These are phyloP conservation scores for Tylopilus balloui DNA, from an alignment of 768 basidiomycete species.

Conservation along the genomic window DNA sequence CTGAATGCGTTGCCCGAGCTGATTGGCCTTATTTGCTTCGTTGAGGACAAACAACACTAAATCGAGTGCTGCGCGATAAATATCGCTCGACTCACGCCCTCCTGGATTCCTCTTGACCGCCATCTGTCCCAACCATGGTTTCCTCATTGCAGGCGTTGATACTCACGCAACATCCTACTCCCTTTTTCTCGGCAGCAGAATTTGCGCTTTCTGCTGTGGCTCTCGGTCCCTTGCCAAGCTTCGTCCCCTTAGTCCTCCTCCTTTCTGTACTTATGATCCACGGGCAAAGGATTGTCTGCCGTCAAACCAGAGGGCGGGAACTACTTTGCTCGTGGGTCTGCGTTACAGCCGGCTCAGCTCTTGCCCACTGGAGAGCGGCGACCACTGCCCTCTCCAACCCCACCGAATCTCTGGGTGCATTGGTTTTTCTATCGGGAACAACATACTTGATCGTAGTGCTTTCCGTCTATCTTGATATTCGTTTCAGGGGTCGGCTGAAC, in stretches of 20 bases:
- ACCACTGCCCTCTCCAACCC: conserved; percentile 53
- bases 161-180: conserved; percentile 22
- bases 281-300: conserved; percentile 28
- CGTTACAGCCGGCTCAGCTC: conserved; percentile 38
- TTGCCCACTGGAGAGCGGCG: conserved; percentile 43
- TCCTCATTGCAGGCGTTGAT: conserved; percentile 22
- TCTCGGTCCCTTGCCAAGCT: conserved; percentile 27
- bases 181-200: conserved; percentile 24
- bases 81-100: not conserved
- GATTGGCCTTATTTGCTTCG: conserved; percentile 6
- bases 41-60: conserved; percentile 23
- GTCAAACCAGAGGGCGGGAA: conserved; percentile 29
- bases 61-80: conserved; percentile 14
- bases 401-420: conserved; percentile 42
- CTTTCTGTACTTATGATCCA: conserved; percentile 27
- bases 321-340: conserved; percentile 32
- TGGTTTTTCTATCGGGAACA: conserved; percentile 39
- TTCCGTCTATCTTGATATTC: conserved; percentile 38
- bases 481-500: conserved; percentile 28
- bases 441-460: conserved; percentile 44
- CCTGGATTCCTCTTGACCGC: conserved; percentile 1
- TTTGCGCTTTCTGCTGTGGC: conserved; percentile 24
- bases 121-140: conserved; percentile 16
- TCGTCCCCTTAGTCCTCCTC: conserved; percentile 33
- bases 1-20: not conserved